Evolutionary conservation across 441 rosid species (phyloP).

Genomic region (Kokia cookei): DNA sequence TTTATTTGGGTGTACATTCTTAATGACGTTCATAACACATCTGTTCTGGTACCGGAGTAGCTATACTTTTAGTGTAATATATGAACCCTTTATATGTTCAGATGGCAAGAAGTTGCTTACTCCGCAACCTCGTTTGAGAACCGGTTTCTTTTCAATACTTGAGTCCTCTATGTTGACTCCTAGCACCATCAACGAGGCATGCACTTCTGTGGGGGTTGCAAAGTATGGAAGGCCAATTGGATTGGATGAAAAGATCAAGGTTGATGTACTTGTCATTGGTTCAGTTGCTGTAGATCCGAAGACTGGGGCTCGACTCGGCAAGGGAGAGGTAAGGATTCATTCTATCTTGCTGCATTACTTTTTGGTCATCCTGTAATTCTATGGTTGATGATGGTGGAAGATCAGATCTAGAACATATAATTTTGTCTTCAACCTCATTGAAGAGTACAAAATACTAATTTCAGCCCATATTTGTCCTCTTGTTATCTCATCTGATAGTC

Average conservation of each 20-base stretch:
- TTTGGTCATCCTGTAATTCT: neutral
- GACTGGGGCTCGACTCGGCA: slow-evolving; percentile 88
- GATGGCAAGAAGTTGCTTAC: slow-evolving; percentile 77
- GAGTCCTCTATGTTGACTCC: slow-evolving; percentile 44
- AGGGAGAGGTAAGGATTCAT: slow-evolving; percentile 68
- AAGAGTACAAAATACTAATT: neutral
- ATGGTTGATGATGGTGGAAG: neutral
- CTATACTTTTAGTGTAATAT: neutral
- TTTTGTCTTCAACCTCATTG: neutral
- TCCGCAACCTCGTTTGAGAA: slow-evolving; percentile 88
- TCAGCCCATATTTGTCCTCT: neutral
- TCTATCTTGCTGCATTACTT: neutral
- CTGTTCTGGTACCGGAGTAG: neutral
- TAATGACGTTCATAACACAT: neutral
- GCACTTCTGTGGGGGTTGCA: slow-evolving; percentile 81
- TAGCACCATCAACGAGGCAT: slow-evolving; percentile 52
- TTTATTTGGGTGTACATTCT: neutral
- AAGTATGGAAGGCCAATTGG: slow-evolving; percentile 82
- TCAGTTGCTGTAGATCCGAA: slow-evolving; percentile 84
- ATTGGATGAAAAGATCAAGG: slow-evolving; percentile 73
- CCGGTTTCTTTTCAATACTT: slow-evolving; percentile 79
- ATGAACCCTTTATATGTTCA: slow-evolving; percentile 7
- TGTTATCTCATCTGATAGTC: neutral
- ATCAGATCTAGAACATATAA: neutral
- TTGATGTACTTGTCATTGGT: slow-evolving; percentile 77